Conservation (phyloP, 1,284 basidiomycete genomes). For the Malassezia equina region DNA sequence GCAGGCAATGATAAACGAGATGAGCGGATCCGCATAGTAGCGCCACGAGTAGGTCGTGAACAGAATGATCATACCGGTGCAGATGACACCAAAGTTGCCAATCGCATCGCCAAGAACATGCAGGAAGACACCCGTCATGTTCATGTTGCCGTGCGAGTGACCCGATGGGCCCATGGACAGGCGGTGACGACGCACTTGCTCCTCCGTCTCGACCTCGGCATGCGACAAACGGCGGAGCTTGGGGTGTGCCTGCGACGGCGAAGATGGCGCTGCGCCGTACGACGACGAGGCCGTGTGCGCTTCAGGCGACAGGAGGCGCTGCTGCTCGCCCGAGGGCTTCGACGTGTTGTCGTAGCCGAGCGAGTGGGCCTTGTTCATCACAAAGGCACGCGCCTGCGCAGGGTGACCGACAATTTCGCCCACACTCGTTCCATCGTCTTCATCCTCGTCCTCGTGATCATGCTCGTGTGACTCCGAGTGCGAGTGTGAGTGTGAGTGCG, state of each 20-base stretch:
- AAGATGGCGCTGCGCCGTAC: conserved; percentile 17
- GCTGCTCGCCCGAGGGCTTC: background rate
- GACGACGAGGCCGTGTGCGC: background rate
- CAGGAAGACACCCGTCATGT: conserved; percentile 86
- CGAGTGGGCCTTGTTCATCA: conserved; percentile 77
- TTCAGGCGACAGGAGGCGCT: background rate
- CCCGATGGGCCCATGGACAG: background rate
- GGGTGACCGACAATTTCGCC: conserved; percentile 65
- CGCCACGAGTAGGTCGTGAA: conserved; percentile 39
- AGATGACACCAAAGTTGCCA: conserved; percentile 94
- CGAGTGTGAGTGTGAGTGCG: conserved; percentile 4
- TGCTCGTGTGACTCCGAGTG: conserved; percentile 1
- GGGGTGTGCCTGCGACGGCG: conserved; percentile 53
- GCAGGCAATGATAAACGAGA: conserved; percentile 85
- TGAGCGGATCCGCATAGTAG: conserved; percentile 84
- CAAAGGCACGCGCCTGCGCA: conserved; percentile 72
- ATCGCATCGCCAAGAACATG: conserved; percentile 89
- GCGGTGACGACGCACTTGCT: conserved; percentile 19
- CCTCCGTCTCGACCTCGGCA: conserved; percentile 6
- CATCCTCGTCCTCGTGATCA: conserved; percentile 12
- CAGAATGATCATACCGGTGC: conserved; percentile 62
- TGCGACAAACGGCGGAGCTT: conserved; percentile 16
- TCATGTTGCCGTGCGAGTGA: conserved; percentile 61
- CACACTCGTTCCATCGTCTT: conserved; percentile 21
- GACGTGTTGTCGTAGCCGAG: conserved; percentile 50